Evolutionary conservation across 2,329 filamentous ascomycete genomes (phyloP), one percentile per base, ranked within the genome.

Genomic region (Cladosporium sp.): DNA sequence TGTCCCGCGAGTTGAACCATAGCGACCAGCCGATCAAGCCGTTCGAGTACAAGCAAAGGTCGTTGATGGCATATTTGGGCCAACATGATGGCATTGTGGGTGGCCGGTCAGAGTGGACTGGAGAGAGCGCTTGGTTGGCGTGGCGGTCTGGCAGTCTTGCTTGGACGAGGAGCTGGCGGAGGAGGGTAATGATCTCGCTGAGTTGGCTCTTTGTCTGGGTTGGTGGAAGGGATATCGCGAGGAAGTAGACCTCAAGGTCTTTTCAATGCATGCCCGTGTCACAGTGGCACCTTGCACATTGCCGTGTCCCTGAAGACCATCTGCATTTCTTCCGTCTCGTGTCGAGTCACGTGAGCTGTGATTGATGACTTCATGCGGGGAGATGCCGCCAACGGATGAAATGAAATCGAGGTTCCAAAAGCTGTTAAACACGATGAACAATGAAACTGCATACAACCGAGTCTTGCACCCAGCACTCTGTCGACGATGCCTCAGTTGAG

Each of bases 1-100:
- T 75, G 5, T 66, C 68, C 0, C 62, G 64, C 17, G 63, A 65
- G 36, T 51, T 73, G 15, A 73, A 73, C 45, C 60, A 51, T 9
- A 59, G 58, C 1, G 43, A 62, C 8, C 50, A 55, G 25, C 40
- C 40, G 15, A 43, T 40, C 43, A 55, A 57, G 36, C 65, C 69
- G 4, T 78, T 77, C 61, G 65, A 70, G 55, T 78, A 76, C 59
- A 66, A 73, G 55, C 70, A 76, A 43, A 73, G 70, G 49, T 68
- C 70, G 0, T 64, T 73, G 14, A 62, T 78, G 38, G 73, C 74
- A 1, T 79, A 78, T 60, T 66, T 78, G 22, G 76, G 76, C 2
- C 62, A 67, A n/a, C 69, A 70, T 14, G 76, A 78, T 59, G 76
- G 76, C 0, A 70, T 79, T 40, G 71, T 77, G 5, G 72, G 68